Evolutionary conservation across 163 green algal genomes (phyloP).

Genomic region (Picocystis sp.): DNA sequence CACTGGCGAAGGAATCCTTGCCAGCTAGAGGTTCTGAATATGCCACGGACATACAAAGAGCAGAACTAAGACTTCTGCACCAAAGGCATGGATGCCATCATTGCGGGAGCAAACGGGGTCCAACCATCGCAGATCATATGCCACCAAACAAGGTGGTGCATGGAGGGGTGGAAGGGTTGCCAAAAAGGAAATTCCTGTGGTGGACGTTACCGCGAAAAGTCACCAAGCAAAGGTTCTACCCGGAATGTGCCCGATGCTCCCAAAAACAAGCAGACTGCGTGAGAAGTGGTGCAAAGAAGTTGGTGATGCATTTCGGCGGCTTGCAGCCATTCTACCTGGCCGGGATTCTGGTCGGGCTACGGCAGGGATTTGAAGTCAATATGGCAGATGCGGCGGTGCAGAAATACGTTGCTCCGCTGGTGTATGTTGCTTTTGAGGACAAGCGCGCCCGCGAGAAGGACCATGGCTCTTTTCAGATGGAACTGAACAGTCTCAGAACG

Average conservation of each 20-base stretch:
- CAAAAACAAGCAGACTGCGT: slow-evolving; percentile 40
- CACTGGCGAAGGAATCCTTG: slow-evolving; percentile 41
- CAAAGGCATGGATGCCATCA: slow-evolving; percentile 5
- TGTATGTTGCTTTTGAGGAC: too few relatives aligned
- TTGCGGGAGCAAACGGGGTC: slow-evolving; percentile 9
- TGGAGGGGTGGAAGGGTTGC: background rate
- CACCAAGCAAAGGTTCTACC: slow-evolving; percentile 40
- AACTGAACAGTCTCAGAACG: too few relatives aligned
- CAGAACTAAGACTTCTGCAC: slow-evolving; percentile 19
- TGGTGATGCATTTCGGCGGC: slow-evolving; percentile 24
- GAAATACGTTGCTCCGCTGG: too few relatives aligned
- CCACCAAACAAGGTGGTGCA: slow-evolving; percentile 51
- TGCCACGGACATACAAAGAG: slow-evolving; percentile 21
- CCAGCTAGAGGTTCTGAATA: slow-evolving; percentile 40
- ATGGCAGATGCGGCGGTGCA: background rate
- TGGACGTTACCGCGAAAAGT: background rate
- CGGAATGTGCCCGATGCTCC: slow-evolving; percentile 47
- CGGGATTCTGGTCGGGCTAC: slow-evolving; percentile 20
- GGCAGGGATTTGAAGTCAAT: slow-evolving; percentile 8
- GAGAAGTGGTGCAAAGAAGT: slow-evolving; percentile 15
- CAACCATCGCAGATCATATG: slow-evolving; percentile 65
- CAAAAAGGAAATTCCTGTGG: background rate
- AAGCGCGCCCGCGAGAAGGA: too few relatives aligned
- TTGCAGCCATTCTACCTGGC: slow-evolving; percentile 19
- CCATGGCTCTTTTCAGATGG: too few relatives aligned